phyloP scores from a whole-genome alignment of 192 early-diverging fungal genomes.

The Entomortierella chlamydospora region DNA sequence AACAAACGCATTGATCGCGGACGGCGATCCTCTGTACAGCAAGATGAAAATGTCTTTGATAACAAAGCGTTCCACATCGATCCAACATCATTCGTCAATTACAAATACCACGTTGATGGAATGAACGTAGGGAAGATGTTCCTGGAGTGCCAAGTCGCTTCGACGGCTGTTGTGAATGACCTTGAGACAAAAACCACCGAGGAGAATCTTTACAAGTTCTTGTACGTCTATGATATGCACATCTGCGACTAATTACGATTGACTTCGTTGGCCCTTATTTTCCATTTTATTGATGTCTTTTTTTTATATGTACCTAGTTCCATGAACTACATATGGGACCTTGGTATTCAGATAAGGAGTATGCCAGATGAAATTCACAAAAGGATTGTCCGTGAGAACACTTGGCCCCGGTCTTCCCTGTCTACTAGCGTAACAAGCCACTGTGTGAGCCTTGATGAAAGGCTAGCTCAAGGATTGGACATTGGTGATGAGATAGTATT shows the following conservation, averaged over 20 bases:
- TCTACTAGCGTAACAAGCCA: background rate
- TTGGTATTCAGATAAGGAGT: background rate
- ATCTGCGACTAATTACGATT: no score
- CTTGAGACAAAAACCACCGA: background rate
- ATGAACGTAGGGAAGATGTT: background rate
- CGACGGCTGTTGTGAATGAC: background rate
- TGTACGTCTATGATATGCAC: background rate
- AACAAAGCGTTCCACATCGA: no score
- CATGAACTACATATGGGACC: conserved; percentile 26
- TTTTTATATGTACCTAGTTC: background rate
- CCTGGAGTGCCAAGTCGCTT: background rate
- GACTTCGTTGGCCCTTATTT: background rate
- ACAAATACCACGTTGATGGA: background rate
- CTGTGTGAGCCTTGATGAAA: conserved; percentile 4
- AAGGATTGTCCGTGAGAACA: background rate
- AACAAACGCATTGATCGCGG: no score
- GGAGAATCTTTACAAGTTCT: background rate
- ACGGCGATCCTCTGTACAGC: no score
- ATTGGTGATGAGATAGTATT: background rate
- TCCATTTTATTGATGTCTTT: background rate
- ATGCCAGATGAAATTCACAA: background rate
- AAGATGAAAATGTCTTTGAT: no score
- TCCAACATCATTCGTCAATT: no score
- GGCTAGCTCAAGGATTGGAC: conserved; percentile 1
- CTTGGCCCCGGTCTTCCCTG: conserved; percentile 11